Evolutionary conservation across 2,329 filamentous ascomycete species (phyloP), one percentile per base, ranked within the genome.

Genomic region (Xylaria sp.): DNA sequence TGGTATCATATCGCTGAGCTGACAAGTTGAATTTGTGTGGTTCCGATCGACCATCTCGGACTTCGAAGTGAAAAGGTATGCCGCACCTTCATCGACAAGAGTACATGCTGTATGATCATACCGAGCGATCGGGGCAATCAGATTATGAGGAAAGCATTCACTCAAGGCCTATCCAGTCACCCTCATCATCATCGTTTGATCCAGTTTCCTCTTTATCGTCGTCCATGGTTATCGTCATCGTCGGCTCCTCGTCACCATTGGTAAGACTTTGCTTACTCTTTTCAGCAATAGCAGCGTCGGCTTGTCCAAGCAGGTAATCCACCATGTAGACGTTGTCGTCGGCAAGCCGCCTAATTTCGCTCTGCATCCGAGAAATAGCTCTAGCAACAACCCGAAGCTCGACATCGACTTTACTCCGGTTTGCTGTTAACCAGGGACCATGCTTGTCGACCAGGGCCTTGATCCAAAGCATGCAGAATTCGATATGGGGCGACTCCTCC

Each of bases 391-490:
- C 83, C 42, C 94, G 83, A 64, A 97, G 77, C 74, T 97, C 94
- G 2, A 93, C 83, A 44, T 93, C 91, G 39, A 94, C 86, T 67
- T 89, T 87, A 55, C 84, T 88, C 19, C 88, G 82, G 72, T 93
- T 89, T 42, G 92, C 89, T 60, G 91, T 89, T 68, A 99, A 81
- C 80, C 89, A 93, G 19, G 88, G 82, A 39, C 94, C 94, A 72
- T 97, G 93, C 67, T 86, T 86, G 68, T 89, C 88, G 60, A 97
- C 79, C 39, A 89, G 76, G 1, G 90, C 86, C 73, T 94, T 90
- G 69, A 97, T 89, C 94, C 94, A 99, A 7, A 93, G 78, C 50
- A 99, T 78, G 69, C 94, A 96, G 75, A 97, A 95, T 76, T 99
- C 94, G 3, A 99, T 83, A 78, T 97, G 93, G 1, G 92, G 93